Evolutionary conservation across 176 grass and related monocot genomes (phyloP).

Genomic region (Carex pumila): DNA sequence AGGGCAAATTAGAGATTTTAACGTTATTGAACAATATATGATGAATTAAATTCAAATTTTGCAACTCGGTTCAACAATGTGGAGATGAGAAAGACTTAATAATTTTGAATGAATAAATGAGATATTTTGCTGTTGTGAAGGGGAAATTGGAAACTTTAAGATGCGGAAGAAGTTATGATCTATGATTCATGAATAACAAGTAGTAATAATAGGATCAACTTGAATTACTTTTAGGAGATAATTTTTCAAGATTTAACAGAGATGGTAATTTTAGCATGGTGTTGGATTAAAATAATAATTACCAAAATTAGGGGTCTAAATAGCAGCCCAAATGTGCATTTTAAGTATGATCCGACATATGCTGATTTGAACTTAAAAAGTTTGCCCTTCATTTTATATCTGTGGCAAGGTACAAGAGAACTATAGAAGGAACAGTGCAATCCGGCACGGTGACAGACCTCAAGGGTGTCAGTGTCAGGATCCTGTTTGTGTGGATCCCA

Average conservation of each 20-base stretch:
- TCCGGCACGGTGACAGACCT: slow-evolving; percentile 28
- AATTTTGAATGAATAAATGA: too few relatives aligned
- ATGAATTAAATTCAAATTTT: too few relatives aligned
- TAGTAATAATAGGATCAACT: neutral
- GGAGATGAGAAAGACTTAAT: too few relatives aligned
- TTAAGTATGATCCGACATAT: neutral
- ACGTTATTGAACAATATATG: too few relatives aligned
- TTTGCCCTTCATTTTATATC: neutral
- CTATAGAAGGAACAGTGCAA: slow-evolving; percentile 28
- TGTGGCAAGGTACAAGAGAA: slow-evolving; percentile 25
- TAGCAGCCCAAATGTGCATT: neutral
- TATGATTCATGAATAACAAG: neutral
- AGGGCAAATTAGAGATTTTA: too few relatives aligned
- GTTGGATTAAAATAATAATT: neutral
- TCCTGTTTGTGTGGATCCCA: slow-evolving; percentile 58
- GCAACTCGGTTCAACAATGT: too few relatives aligned
- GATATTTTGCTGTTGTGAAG: too few relatives aligned
- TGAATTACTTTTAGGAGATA: neutral
- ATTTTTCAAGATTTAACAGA: neutral
- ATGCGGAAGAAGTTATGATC: neutral
- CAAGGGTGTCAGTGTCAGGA: slow-evolving; percentile 48
- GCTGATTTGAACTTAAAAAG: neutral
- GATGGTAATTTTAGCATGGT: neutral
- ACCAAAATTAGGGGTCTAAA: neutral
- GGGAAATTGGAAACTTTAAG: too few relatives aligned